These are phyloP conservation scores for Tetradesmus lagerheimii DNA, from an alignment of 139 green algal genomes.

Conservation along the genomic window DNA sequence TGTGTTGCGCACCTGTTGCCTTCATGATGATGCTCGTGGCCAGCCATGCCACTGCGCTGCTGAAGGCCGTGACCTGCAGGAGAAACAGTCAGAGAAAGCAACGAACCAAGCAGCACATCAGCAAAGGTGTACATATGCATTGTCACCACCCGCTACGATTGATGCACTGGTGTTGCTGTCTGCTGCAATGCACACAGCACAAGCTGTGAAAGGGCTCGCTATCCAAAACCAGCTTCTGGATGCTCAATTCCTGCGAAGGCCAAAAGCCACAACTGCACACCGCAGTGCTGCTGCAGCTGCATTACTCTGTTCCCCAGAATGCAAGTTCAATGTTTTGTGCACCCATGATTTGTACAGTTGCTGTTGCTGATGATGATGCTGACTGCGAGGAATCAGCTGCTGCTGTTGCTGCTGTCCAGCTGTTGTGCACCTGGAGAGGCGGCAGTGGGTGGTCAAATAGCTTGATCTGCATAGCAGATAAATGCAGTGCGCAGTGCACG, in stretches of 20 bases:
- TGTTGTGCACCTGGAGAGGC: conserved; percentile 19
- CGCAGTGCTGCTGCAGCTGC: too few species aligned
- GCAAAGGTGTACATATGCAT: background rate
- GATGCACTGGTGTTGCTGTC: too few species aligned
- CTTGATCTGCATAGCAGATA: conserved; percentile 14
- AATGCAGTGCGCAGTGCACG: background rate
- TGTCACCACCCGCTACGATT: too few species aligned
- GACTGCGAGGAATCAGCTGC: background rate
- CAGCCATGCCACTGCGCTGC: conserved; percentile 33
- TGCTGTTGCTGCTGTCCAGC: too few species aligned
- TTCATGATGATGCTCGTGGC: conserved; percentile 20
- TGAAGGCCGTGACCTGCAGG: conserved; percentile 40
- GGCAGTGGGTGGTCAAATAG: conserved; percentile 30
- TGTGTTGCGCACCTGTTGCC: background rate
- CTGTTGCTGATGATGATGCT: background rate
- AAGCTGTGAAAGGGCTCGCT: too few species aligned
- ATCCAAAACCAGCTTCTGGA: too few species aligned
- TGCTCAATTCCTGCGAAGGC: too few species aligned
- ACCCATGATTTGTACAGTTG: background rate
- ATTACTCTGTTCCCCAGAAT: too few species aligned
- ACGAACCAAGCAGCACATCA: background rate
- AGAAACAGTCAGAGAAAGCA: background rate
- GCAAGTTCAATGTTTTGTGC: too few species aligned
- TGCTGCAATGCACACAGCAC: too few species aligned
- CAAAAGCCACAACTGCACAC: too few species aligned